These are phyloP conservation scores for Coemansia sp. DNA, from an alignment of 192 early-diverging fungal genomes.

Conservation along the genomic window DNA sequence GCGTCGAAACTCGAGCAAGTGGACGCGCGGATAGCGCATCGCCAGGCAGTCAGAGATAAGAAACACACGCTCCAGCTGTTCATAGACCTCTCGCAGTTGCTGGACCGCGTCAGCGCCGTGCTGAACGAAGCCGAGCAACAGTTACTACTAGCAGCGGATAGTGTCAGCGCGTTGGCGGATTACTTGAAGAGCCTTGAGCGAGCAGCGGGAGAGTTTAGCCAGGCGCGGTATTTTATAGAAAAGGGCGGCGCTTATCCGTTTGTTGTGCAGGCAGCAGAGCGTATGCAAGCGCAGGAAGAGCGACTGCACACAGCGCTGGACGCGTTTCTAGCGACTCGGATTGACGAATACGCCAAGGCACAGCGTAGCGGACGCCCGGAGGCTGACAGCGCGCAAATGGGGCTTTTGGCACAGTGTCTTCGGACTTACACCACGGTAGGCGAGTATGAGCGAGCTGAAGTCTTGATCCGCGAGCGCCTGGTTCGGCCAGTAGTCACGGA, in stretches of 20 bases:
- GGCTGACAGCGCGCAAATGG: neutral
- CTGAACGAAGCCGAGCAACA: conserved; percentile 16
- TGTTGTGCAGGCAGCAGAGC: conserved; percentile 16
- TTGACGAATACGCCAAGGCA: conserved; percentile 5
- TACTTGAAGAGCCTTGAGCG: conserved; percentile 43
- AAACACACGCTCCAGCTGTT: conserved; percentile 38
- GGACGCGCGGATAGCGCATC: conserved; percentile 30
- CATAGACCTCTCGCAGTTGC: conserved; percentile 35
- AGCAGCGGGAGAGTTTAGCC: conserved; percentile 34
- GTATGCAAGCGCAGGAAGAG: conserved; percentile 14
- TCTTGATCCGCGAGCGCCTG: conserved; percentile 21
- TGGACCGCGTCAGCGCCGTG: conserved; percentile 24
- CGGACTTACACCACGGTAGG: conserved; percentile 37
- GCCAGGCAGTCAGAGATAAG: conserved; percentile 33
- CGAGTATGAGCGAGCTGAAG: conserved; percentile 20
- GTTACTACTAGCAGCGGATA: neutral
- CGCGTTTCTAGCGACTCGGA: conserved; percentile 6
- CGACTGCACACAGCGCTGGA: conserved; percentile 21
- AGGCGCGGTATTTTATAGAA: conserved; percentile 36
- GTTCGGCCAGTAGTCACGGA: conserved; percentile 17
- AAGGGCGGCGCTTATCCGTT: conserved; percentile 29
- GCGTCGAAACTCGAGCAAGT: conserved; percentile 20
- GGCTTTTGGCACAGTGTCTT: conserved; percentile 21
- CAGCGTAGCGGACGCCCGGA: neutral
- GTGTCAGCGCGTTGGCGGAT: conserved; percentile 4